Percentiles rank a stretch among this genome's conserved stretches.
These are phyloP conservation scores for Penicillium flavigenum DNA, from an alignment of 495 filamentous ascomycete genomes.

Conservation along the genomic window DNA sequence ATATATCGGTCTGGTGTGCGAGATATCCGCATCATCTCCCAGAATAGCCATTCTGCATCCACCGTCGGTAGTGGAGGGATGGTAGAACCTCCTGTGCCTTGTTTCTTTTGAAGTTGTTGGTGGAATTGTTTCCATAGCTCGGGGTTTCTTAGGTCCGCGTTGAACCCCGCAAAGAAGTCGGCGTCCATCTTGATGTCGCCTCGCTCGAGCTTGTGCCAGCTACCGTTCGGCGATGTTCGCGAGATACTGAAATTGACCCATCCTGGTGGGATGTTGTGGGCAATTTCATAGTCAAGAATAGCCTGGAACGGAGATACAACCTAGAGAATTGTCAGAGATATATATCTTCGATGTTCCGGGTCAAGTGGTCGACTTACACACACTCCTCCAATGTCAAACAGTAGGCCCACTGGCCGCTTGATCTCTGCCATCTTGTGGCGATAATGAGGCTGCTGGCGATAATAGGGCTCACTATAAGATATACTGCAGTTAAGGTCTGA, in stretches of 20 bases:
- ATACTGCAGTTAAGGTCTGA: neutral
- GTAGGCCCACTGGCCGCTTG: constrained; percentile 67
- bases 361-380: constrained; percentile 62
- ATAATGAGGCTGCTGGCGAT: neutral
- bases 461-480: neutral
- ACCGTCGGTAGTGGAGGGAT: constrained; percentile 67
- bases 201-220: constrained; percentile 81
- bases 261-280: constrained; percentile 71
- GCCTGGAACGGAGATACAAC: constrained; percentile 89
- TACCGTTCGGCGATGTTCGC: constrained; percentile 70
- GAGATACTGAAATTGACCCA: constrained; percentile 93
- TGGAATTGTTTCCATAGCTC: constrained; percentile 66
- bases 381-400: constrained; percentile 97
- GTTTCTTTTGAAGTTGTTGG: constrained; percentile 35
- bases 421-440: constrained; percentile 34
- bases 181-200: constrained; percentile 70
- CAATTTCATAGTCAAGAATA: constrained; percentile 83
- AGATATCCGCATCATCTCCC: constrained; percentile 83
- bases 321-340: constrained; percentile 41
- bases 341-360: neutral
- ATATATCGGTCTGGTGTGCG: constrained; percentile 78
- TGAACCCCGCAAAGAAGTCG: constrained; percentile 76
- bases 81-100: constrained; percentile 28
- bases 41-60: constrained; percentile 80
- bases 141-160: constrained; percentile 64